Percentiles rank a stretch among this genome's conserved stretches.
phyloP scores from a whole-genome alignment of 2,329 filamentous ascomycete genomes.

The Fusarium odoratissimum region DNA sequence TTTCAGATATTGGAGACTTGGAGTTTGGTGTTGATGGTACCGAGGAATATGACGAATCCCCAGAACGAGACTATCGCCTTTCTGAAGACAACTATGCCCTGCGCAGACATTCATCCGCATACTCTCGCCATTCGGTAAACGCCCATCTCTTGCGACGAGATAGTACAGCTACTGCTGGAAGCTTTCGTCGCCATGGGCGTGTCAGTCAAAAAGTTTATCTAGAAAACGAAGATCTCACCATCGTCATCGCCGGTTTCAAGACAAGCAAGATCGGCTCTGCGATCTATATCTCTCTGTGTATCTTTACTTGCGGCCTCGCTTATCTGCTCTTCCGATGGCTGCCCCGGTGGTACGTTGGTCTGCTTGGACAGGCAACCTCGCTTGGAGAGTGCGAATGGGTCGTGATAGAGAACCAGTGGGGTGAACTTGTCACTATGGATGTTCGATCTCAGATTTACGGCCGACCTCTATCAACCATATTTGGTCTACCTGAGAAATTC shows the following conservation, averaged over 20 bases:
- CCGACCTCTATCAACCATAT: slow-evolving; percentile 69
- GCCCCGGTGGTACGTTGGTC: slow-evolving; percentile 83
- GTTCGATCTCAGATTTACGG: slow-evolving; percentile 68
- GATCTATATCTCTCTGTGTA: slow-evolving; percentile 76
- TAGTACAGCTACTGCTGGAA: slow-evolving; percentile 76
- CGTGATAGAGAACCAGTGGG: slow-evolving; percentile 97
- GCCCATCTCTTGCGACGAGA: slow-evolving; percentile 77
- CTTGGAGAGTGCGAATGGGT: slow-evolving; percentile 88
- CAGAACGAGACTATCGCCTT: slow-evolving; percentile 56
- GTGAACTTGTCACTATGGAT: slow-evolving; percentile 83
- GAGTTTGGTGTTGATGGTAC: slow-evolving; percentile 54
- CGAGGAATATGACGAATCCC: slow-evolving; percentile 54
- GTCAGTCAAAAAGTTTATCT: slow-evolving; percentile 93
- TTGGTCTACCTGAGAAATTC: slow-evolving; percentile 74
- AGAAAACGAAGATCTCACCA: slow-evolving; percentile 90
- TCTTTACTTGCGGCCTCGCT: slow-evolving; percentile 78
- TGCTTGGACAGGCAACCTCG: slow-evolving; percentile 76
- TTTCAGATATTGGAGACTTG: slow-evolving; percentile 55
- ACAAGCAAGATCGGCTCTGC: slow-evolving; percentile 78
- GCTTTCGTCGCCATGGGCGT: slow-evolving; percentile 71
- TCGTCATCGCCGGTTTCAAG: slow-evolving; percentile 90
- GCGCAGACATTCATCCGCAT: slow-evolving; percentile 71
- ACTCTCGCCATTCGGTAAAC: slow-evolving; percentile 67
- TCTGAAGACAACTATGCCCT: slow-evolving; percentile 61
- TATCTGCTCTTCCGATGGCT: slow-evolving; percentile 92